Base-by-base conservation (phyloP, 192 early-diverging fungal species). In the Coemansia sp. region DNA sequence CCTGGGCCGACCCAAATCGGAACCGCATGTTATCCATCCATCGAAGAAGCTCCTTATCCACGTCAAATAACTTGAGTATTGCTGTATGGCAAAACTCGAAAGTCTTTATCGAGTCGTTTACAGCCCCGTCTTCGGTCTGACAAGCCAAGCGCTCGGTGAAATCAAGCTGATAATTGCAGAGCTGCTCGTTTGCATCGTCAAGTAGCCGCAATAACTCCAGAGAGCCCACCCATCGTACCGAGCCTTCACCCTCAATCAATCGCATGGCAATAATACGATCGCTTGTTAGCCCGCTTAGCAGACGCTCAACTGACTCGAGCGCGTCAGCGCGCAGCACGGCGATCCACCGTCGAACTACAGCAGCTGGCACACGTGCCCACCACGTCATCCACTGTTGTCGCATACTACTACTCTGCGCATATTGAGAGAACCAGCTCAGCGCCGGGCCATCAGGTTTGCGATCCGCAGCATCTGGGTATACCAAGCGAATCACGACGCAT, bases 201-300 rank as follows among this genome's bases (percentile, higher is more conserved):
- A 79, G 31, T 37, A 84, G 13, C 4, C 81, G 77, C 59, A 79
- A 63, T 48, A 84, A 35, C 68, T 84, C 81, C 60, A 84, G 68
- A 29, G 73, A 16, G 0, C 69, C 76, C 3, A 66, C 51, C 74
- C 70, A 79, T 17, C 39, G 63, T 37, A 76, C 50, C 1, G 81
- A 68, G 16, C 67, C 67, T 0, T 37, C 41, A 21, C 59, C 59
- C 35, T 27, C 33, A 6, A 61, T 53, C 27, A 83, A 42, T 11
- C 61, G 69, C 51, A n/a, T 14, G 16, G 66, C 66, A n/a, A 77
- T 62, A 2, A 34, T 51, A 7, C 27, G 8, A 44, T 75, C 68
- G 65, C 70, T 79, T 3, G 68, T 73, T 14, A 76, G 27, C 11
- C 69, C 69, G 17, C 69, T 59, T 27, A 50, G 42, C 61, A 78